Percentiles rank a stretch among this genome's conserved stretches.
Evolutionary conservation across 129 eudicot species (phyloP).

Genomic region (Pittosporum tobira): DNA sequence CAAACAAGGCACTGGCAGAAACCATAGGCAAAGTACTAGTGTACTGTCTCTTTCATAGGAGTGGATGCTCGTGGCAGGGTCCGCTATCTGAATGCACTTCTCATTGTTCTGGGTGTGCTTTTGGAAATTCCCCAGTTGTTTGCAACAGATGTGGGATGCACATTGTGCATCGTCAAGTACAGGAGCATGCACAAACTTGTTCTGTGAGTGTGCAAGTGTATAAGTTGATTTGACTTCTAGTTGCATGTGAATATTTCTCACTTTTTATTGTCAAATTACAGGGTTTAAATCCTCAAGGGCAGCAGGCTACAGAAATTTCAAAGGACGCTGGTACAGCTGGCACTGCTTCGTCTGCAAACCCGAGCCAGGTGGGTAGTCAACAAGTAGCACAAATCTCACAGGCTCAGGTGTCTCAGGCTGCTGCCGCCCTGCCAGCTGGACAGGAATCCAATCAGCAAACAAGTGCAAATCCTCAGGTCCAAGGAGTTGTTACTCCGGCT

Average conservation of each 20-base stretch:
- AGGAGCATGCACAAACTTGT: conserved; percentile 91
- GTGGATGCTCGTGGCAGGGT: conserved; percentile 98
- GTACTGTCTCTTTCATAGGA: conserved; percentile 77
- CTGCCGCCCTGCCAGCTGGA: conserved; percentile 1
- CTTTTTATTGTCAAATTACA: conserved; percentile 12
- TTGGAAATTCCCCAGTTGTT: conserved; percentile 84
- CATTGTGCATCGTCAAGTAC: conserved; percentile 90
- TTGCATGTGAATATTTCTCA: conserved; percentile 3
- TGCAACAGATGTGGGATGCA: conserved; percentile 92
- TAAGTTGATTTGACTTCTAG: conserved; percentile 3
- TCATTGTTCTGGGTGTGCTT: conserved; percentile 71
- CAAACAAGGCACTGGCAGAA: conserved; percentile 73
- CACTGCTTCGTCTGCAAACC: conserved; percentile 26
- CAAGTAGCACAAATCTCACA: conserved; percentile 12
- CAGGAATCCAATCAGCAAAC: conserved; percentile 14
- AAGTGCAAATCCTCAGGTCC: conserved; percentile 18
- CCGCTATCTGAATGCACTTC: conserved; percentile 68
- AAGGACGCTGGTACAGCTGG: conserved; percentile 38
- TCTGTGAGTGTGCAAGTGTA: conserved; percentile 37
- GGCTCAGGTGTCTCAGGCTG: conserved; percentile 13
- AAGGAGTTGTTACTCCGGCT: conserved; percentile 30
- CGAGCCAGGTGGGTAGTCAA: conserved; percentile 26
- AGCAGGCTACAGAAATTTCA: conserved; percentile 30
- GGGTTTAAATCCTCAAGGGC: conserved; percentile 62
- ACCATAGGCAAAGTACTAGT: conserved; percentile 74